Evolutionary conservation across 768 basidiomycete genomes (phyloP).

Genomic region (Gautieria morchelliformis): DNA sequence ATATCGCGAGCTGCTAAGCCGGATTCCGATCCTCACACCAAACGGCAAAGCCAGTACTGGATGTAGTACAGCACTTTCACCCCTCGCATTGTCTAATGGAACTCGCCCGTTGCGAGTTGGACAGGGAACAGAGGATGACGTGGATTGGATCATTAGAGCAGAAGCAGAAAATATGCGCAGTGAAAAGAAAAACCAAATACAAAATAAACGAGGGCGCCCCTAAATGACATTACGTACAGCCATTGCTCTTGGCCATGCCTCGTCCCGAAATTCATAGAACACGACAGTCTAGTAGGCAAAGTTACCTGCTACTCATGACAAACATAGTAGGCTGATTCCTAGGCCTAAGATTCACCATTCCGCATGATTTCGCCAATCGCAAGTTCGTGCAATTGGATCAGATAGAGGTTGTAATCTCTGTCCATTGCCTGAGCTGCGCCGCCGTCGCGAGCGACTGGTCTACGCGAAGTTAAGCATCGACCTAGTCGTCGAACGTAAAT

Average conservation of each 20-base stretch:
- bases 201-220: background rate
- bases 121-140: conserved; percentile 21
- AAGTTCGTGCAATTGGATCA: conserved; percentile 82
- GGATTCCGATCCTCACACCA: conserved; percentile 38
- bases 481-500: conserved; percentile 90
- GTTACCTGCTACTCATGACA: background rate
- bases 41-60: conserved; percentile 3
- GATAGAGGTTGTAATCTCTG: conserved; percentile 75
- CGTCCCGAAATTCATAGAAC: background rate
- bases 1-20: too few relatives aligned
- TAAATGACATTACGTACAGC: background rate
- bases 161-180: background rate
- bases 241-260: background rate
- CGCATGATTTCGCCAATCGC: conserved; percentile 36
- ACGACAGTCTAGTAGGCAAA: background rate
- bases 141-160: conserved; percentile 24
- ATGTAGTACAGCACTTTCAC: conserved; percentile 19
- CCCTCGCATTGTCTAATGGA: background rate
- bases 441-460: conserved; percentile 46
- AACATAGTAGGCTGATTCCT: background rate
- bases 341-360: background rate
- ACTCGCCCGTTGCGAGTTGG: conserved; percentile 14
- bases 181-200: background rate
- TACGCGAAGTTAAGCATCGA: conserved; percentile 76
- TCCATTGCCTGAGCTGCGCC: conserved; percentile 45